These are phyloP conservation scores for Trichoderma atrobrunneum DNA, from an alignment of 2,329 filamentous ascomycete genomes.

Conservation along the genomic window DNA sequence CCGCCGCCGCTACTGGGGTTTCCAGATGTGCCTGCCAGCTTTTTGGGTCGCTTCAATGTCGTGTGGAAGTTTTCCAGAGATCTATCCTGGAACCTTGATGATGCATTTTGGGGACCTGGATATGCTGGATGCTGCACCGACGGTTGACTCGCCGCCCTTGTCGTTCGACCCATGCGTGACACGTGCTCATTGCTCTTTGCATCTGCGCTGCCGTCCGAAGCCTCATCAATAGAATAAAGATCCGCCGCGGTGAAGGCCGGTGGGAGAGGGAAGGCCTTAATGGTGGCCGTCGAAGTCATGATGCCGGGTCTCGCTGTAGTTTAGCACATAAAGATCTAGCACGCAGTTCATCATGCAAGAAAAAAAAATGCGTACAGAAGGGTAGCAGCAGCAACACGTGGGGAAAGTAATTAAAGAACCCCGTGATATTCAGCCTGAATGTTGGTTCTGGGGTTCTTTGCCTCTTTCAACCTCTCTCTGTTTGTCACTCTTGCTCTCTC, in stretches of 20 bases:
- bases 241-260: conserved; percentile 15
- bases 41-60: conserved; percentile 37
- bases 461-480: conserved; percentile 2
- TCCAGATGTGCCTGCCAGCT: conserved; percentile 29
- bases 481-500: neutral
- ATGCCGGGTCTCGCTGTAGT: conserved; percentile 4
- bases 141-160: conserved; percentile 23
- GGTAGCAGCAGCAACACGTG: neutral
- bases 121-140: conserved; percentile 33
- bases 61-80: conserved; percentile 25
- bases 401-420: neutral
- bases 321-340: neutral
- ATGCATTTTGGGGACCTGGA: conserved; percentile 31
- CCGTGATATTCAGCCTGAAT: conserved; percentile 5
- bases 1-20: neutral
- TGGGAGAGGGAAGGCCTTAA: conserved; percentile 14
- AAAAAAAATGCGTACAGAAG: neutral
- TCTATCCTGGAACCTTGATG: conserved; percentile 24
- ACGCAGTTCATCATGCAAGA: neutral
- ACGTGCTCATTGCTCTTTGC: neutral
- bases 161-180: conserved; percentile 10
- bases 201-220: neutral
- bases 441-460: neutral
- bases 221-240: conserved; percentile 16
- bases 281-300: conserved; percentile 17